These are phyloP conservation scores for Botrytis pseudocinerea DNA, from an alignment of 2,329 filamentous ascomycete species.

Conservation along the genomic window DNA sequence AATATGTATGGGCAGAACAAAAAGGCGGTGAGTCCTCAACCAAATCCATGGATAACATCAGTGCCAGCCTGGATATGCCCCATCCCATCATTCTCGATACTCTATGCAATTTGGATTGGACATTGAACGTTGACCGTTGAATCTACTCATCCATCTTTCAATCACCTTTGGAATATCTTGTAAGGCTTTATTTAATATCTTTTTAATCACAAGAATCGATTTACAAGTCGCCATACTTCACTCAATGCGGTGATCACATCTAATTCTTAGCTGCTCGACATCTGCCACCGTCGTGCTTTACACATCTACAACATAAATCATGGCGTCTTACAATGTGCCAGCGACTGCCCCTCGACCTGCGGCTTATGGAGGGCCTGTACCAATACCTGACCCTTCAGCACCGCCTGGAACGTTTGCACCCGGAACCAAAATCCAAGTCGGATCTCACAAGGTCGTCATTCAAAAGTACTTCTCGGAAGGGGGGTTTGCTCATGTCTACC, in stretches of 20 bases:
- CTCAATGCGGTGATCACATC: conserved; percentile 39
- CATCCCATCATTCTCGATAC: conserved; percentile 14
- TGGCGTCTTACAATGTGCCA: conserved; percentile 47
- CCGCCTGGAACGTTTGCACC: conserved; percentile 87
- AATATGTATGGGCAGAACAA: conserved; percentile 5
- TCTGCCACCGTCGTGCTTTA: conserved; percentile 27
- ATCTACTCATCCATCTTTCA: conserved; percentile 15
- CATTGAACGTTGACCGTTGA: conserved; percentile 14
- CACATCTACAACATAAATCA: conserved; percentile 37
- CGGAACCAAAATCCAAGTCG: conserved; percentile 95
- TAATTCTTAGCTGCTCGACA: conserved; percentile 23
- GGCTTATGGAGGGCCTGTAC: conserved; percentile 48
- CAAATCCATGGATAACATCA: conserved; percentile 11
- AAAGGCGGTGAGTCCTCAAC: conserved; percentile 5
- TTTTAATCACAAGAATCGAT: conserved; percentile 4
- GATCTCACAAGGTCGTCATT: conserved; percentile 87
- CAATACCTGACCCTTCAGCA: conserved; percentile 46
- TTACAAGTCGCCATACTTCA: conserved; percentile 15
- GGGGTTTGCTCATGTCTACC: conserved; percentile 97
- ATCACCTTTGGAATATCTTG: background rate
- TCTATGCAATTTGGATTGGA: conserved; percentile 14
- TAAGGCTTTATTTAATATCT: background rate
- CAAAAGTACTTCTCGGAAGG: conserved; percentile 98
- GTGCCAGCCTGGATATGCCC: conserved; percentile 23
- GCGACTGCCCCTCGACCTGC: conserved; percentile 46